Base-by-base conservation (phyloP, 169 alveolate species). In the Cryptosporidium bovis region DNA sequence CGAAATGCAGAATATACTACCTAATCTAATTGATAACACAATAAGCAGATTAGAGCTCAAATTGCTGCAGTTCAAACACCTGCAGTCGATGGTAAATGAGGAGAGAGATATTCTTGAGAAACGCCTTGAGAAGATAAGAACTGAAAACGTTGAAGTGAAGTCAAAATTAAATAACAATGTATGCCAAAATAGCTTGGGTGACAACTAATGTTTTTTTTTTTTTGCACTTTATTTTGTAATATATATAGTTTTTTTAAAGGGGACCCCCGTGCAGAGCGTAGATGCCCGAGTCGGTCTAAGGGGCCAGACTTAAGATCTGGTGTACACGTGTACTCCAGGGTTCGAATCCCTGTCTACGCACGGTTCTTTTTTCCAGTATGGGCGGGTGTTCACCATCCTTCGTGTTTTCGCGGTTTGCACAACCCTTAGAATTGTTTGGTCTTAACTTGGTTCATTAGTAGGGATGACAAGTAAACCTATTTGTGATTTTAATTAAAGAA, bases 251-350 rank as follows among this genome's bases (percentile, higher is more conserved):
- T 24, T n/a, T 12, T 10, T 56, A 12, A 18, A 56, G 4, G 3
- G 12, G 64, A 0, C n/a, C 44, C 10, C 1, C 3, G 65, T 77
- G 51, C 27, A 24, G 24, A 27, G 87, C 87, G 87, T 77, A 77
- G 87, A 77, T 77, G 87, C 87, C 87, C 87, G 87, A 77, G 87
- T 77, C 87, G 87, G 87, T 77, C 87, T 77, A 77, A 77, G 87
- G 87, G 87, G 87, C 87, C 87, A 77, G 87, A 77, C 87, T 77
- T 77, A 77, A 77, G 87, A 77, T 77, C 87, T 77, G 87, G 87
- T 77, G 87, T 77, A 77, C 87, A 62, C 65, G n/a, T 77, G 87
- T 77, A 77, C 87, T 77, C 87, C 87, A 77, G 87, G 87, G 87
- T 77, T 77, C 87, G 87, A 77, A 77, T 77, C 87, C 87, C 87